Conservation (phyloP, 192 early-diverging fungal genomes). For the Rhizophagus sp. region DNA sequence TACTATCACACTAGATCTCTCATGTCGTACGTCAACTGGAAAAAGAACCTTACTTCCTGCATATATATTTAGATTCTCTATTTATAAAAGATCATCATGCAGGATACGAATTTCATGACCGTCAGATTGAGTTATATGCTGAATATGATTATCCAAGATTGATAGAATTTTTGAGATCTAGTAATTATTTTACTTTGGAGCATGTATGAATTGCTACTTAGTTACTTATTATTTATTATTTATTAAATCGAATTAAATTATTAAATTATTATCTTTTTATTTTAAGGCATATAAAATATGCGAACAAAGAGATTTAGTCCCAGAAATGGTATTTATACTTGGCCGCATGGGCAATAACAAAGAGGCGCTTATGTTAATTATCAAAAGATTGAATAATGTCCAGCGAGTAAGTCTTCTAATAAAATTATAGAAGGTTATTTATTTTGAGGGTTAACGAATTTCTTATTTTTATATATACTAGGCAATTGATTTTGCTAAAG, state of each 20-base stretch:
- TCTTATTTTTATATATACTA: constrained; percentile 29
- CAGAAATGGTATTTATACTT: constrained; percentile 96
- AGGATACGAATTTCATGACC: constrained; percentile 71
- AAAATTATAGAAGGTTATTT: constrained; percentile 7
- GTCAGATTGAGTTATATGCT: constrained; percentile 89
- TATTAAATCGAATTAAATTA: neutral
- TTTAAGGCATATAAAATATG: constrained; percentile 76
- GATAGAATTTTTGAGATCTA: constrained; percentile 81
- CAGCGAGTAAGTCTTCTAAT: constrained; percentile 59
- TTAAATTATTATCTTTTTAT: neutral
- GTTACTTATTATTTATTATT: constrained; percentile 7
- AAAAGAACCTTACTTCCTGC: constrained; percentile 59
- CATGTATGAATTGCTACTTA: constrained; percentile 47
- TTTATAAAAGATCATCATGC: constrained; percentile 69
- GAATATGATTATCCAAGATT: constrained; percentile 79
- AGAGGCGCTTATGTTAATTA: constrained; percentile 90
- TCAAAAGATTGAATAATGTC: constrained; percentile 87
- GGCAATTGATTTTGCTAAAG: constrained; percentile 98
- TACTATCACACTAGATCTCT: constrained; percentile 42
- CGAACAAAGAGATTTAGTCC: constrained; percentile 84
- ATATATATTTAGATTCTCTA: constrained; percentile 93
- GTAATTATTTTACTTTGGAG: constrained; percentile 76
- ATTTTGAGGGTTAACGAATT: neutral
- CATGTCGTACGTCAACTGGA: constrained; percentile 74
- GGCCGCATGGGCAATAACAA: constrained; percentile 98